A percentile compares a stretch with the other conserved stretches of the same genome.
Evolutionary conservation across 2,329 filamentous ascomycete species (phyloP).

Genomic region (Pseudocercospora pini-densiflorae): DNA sequence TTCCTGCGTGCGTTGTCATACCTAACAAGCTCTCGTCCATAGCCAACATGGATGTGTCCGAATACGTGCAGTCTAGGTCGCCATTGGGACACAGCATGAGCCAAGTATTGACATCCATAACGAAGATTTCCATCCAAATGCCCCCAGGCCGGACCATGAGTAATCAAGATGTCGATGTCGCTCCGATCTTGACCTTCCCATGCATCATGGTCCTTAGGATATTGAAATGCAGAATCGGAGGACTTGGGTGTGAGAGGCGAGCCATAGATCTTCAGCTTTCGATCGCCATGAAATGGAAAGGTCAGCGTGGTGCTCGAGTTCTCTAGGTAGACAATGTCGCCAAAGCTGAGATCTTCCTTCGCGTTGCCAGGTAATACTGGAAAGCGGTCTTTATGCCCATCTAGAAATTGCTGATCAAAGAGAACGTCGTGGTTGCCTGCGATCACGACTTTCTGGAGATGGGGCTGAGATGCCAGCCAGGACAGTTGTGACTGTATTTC

Average conservation of each 20-base stretch:
- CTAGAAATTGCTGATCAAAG: constrained; percentile 22
- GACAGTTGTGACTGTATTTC: constrained; percentile 29
- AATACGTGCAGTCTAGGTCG: constrained; percentile 45
- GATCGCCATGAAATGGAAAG: constrained; percentile 51
- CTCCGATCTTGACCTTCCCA: constrained; percentile 25
- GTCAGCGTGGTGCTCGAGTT: constrained; percentile 42
- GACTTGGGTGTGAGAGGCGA: constrained; percentile 69
- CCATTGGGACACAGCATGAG: constrained; percentile 38
- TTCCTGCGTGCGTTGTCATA: constrained; percentile 60
- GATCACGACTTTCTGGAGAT: constrained; percentile 31
- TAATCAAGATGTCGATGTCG: constrained; percentile 46
- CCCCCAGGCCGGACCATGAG: constrained; percentile 44
- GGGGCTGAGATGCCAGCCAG: constrained; percentile 29
- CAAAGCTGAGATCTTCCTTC: constrained; percentile 38
- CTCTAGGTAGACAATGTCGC: constrained; percentile 43
- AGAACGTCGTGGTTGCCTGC: constrained; percentile 33
- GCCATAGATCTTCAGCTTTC: constrained; percentile 73
- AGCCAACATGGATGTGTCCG: constrained; percentile 46
- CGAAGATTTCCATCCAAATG: constrained; percentile 46
- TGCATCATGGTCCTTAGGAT: constrained; percentile 38
- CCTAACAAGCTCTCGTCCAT: constrained; percentile 57
- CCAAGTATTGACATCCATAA: constrained; percentile 26
- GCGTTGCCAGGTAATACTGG: constrained; percentile 22
- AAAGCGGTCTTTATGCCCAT: background rate
- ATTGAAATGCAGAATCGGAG: constrained; percentile 59